A percentile compares a stretch with the other conserved stretches of the same genome.
Evolutionary conservation across 2,329 filamentous ascomycete genomes (phyloP).

Genomic region (Zasmidium angulare): DNA sequence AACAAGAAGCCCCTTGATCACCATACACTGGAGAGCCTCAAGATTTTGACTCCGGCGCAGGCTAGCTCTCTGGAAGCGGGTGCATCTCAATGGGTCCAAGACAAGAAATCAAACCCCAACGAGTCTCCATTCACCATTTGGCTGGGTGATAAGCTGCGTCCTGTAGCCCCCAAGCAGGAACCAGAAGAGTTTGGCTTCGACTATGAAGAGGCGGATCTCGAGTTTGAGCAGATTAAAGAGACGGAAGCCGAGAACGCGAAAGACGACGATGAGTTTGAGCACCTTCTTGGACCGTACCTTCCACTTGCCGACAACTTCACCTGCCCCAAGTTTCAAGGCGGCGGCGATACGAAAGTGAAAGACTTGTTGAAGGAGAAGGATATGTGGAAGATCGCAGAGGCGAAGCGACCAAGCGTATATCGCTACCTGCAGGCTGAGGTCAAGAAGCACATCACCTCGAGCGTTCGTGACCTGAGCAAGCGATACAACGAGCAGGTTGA

Average conservation of each 20-base stretch:
- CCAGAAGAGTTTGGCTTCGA: constrained; percentile 54
- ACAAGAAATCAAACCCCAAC: constrained; percentile 20
- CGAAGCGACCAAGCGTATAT: constrained; percentile 65
- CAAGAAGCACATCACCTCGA: constrained; percentile 48
- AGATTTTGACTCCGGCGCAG: constrained; percentile 64
- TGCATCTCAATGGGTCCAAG: constrained; percentile 40
- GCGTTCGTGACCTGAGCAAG: constrained; percentile 52
- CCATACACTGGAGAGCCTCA: constrained; percentile 53
- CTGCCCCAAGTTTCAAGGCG: constrained; percentile 26
- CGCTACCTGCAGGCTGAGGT: constrained; percentile 59
- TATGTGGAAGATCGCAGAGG: constrained; percentile 59
- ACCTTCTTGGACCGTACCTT: constrained; percentile 34
- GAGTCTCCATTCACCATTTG: constrained; percentile 52
- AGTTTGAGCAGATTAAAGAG: constrained; percentile 61
- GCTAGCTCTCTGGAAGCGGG: constrained; percentile 58
- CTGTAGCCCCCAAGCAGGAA: constrained; percentile 46
- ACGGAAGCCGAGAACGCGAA: constrained; percentile 58
- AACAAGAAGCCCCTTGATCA: constrained; percentile 52
- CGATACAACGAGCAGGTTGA: constrained; percentile 53
- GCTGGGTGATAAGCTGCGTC: constrained; percentile 54
- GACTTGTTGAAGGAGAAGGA: constrained; percentile 48
- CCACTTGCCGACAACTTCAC: constrained; percentile 43
- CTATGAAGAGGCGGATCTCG: constrained; percentile 61
- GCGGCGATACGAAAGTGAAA: constrained; percentile 36
- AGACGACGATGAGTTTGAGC: constrained; percentile 39